Base-by-base conservation (phyloP, 2,329 filamentous ascomycete genomes). In the Incumbomyces lentus region DNA sequence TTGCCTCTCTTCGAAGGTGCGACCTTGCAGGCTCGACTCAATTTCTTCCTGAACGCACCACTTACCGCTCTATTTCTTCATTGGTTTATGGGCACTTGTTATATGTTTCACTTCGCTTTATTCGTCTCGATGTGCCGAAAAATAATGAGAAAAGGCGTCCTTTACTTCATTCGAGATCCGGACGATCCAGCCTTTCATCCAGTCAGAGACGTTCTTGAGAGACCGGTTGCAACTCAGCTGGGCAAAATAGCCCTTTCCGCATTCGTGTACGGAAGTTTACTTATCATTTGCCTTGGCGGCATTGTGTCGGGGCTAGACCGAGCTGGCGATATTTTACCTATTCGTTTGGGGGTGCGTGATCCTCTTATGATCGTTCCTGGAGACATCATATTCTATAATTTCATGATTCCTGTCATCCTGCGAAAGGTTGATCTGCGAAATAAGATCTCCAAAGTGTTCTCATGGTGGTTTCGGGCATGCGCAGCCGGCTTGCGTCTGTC, bases 71-170 rank as follows among this genome's bases (percentile, higher is more conserved):
- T 93, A 12, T 98, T 98, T 62, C 84, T 96, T 44, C 92, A 98
- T 64, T 98, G 92, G 92, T 98, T 98, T 60, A 83, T 95, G 47
- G 92, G 92, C 40, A 98, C 92, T 2, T 94, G 89, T 52, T 98
- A 98, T 66, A 98, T 98, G 93, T 98, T 98, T 68, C 92, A 98
- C 63, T 98, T 98, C 62, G 92, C 92, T 4, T 76, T 98, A 2
- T 98, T 98, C 62, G 92, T 98, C 14, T 93, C 89, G 47, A 96
- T 98, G 89, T 98, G 92, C 66, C 82, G 92, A 52, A 95, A 95
- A 69, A 95, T 96, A 49, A 86, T 98, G 82, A 82, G 92, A 52
- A 87, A 81, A 55, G 92, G 92, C 43, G 92, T 98, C 34, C 72
- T 98, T 49, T 96, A 95, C 69, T 98, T 98, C 64, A 98, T 98